Evolutionary conservation across 2,329 filamentous ascomycete genomes (phyloP), one percentile per base, ranked within the genome.

Genomic region (Leptographium galeiforme): DNA sequence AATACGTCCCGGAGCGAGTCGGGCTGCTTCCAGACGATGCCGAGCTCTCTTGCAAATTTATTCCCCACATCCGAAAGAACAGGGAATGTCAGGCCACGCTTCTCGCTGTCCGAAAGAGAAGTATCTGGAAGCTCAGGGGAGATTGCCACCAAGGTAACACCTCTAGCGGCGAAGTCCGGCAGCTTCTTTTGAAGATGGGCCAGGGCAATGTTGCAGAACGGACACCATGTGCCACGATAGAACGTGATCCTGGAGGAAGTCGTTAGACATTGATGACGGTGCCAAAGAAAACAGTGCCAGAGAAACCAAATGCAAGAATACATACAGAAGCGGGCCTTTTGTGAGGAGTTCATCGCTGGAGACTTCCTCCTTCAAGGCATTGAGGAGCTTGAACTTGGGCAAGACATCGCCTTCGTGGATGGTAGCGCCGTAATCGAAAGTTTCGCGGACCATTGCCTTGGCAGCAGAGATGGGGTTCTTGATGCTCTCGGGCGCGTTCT

Each of bases 221-320:
- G 70, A 54, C 71, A 74, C 71, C 71, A 73, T 51, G 63, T 62
- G 16, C 70, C 70, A 48, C 71, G 71, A 62, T 73, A 73, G 62
- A 73, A 73, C n/a, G 67, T 68, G 46, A 73, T 63, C 33, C 53
- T 54, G 16, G 34, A 11, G 32, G 38, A 19, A 19, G n/a, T 19
- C 8, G 25, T 40, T 40, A 50, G 48, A n/a, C 13, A 30, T 7
- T n/a, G 12, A 30, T 1, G 25, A 47, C 16, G 19, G 30, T 43
- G 32, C 5, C 3, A 1, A 13, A 34, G 32, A 49, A 33, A 48
- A n/a, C 16, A 43, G 30, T 43, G 32, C 5, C 3, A 1, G 18
- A 34, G 32, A 49, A 33, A 48, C 8, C 13, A 16, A 14, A 45
- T 30, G 25, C 8, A 36, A 47, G 34, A 30, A 13, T 7, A 51